Percentiles rank a stretch among this genome's conserved stretches.
phyloP scores from a whole-genome alignment of 106 monocot species.

The Cymbidium sinense region DNA sequence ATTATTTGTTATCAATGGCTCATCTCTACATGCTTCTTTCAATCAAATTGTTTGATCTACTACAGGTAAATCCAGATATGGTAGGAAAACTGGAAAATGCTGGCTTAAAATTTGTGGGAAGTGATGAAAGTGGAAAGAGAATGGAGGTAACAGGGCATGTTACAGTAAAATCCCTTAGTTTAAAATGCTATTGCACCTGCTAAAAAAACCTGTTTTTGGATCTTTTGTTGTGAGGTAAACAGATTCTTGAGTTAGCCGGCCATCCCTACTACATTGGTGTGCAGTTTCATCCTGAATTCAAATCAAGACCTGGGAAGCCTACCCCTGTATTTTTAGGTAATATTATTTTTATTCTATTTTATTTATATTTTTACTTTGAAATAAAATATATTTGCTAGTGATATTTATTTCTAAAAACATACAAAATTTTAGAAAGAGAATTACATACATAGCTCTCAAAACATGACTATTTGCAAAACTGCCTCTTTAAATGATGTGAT shows the following conservation, averaged over 20 bases:
- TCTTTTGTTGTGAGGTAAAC: constrained; percentile 5
- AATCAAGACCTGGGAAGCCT: constrained; percentile 71
- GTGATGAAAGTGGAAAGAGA: constrained; percentile 65
- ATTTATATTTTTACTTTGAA: too few species aligned
- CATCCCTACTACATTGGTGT: constrained; percentile 76
- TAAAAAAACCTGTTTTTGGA: too few species aligned
- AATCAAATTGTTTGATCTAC: neutral
- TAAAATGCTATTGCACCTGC: too few species aligned
- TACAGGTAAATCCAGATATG: constrained; percentile 63
- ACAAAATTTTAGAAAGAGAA: too few species aligned
- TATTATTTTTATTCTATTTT: too few species aligned
- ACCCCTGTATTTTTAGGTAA: constrained; percentile 60
- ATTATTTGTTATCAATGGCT: too few species aligned
- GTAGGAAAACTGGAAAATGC: constrained; percentile 41
- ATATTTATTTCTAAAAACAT: too few species aligned
- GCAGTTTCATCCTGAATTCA: constrained; percentile 80
- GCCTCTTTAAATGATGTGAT: too few species aligned
- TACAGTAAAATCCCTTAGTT: neutral
- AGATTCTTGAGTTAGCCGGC: constrained; percentile 59
- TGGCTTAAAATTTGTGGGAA: constrained; percentile 67
- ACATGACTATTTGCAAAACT: too few species aligned
- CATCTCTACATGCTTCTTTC: too few species aligned
- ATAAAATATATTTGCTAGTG: too few species aligned
- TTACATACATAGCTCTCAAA: too few species aligned
- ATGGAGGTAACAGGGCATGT: constrained; percentile 49